Evolutionary conservation across 1,284 basidiomycete species (phyloP), one percentile per base, ranked within the genome.

Genomic region (Apiotrichum siamense): DNA sequence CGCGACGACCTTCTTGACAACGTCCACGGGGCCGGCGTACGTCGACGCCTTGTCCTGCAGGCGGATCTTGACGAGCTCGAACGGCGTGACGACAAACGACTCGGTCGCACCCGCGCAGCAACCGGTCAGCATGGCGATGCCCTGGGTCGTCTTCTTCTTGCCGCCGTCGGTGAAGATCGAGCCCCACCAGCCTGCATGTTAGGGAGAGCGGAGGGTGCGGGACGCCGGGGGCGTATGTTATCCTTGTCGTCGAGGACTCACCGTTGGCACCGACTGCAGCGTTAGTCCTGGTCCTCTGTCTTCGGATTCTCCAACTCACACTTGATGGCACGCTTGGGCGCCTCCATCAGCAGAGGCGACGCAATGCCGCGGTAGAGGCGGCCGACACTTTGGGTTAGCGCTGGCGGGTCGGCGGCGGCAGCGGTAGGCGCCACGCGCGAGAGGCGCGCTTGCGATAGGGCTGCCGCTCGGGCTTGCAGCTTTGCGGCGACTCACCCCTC

Each of bases 271-370:
- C 68, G 56, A 70, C 65, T 67, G 45, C n/a, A 18, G 12, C 24
- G 3, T 2, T 7, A 52, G 49, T 21, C 33, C 45, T 2, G 32
- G 87, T 88, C 58, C 5, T 17, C 50, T 48, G 25, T 36, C 46
- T 7, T 10, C 12, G 7, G 23, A 87, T n/a, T n/a, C n/a, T n/a
- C n/a, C n/a, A n/a, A n/a, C 88, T 61, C 53, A 78, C 92, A 99
- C 80, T 99, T 99, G 55, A 93, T 87, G 18, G 94, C 94, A 76
- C 94, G 84, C 77, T 99, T 99, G 5, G 94, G 96, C 21, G 96
- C 96, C 75, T 99, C 94, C 49, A 98, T 78, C 69, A 97, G 82
- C 24, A 99, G 76, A 20, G 96, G 96, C 7, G 96, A 90, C 20
- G 92, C 83, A 52, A 99, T 83, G 59, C 94, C 94, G 76, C 93